These are phyloP conservation scores for Populus tomentosa DNA, from an alignment of 441 rosid species.

Conservation along the genomic window DNA sequence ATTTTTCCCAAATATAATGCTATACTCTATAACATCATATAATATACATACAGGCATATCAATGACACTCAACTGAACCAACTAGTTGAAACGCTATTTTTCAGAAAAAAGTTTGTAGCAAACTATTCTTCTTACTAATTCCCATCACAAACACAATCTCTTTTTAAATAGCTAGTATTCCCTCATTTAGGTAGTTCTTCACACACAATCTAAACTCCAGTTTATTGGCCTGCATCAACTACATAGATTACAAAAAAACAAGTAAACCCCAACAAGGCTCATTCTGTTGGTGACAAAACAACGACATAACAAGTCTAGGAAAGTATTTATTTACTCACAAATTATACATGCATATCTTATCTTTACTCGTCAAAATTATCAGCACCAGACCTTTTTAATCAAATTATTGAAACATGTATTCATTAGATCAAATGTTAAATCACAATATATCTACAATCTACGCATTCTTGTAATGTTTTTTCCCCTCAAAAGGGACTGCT, in stretches of 20 bases:
- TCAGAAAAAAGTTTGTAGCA: neutral
- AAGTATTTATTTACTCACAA: neutral
- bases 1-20: too few species aligned
- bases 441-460: neutral
- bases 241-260: neutral
- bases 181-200: neutral
- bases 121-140: neutral
- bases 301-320: neutral
- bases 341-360: neutral
- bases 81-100: neutral
- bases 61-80: neutral
- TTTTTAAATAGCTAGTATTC: neutral
- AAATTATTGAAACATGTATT: neutral
- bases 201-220: neutral
- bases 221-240: slow-evolving; percentile 30
- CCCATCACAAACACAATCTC: neutral
- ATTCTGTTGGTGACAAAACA: neutral
- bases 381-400: neutral
- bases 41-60: neutral
- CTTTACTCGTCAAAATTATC: neutral
- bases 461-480: neutral
- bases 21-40: too few species aligned
- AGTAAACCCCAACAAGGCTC: neutral
- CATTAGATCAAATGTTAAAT: neutral
- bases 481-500: neutral